These are phyloP conservation scores for Lactarius psammicola DNA, from an alignment of 768 basidiomycete genomes.

Conservation along the genomic window DNA sequence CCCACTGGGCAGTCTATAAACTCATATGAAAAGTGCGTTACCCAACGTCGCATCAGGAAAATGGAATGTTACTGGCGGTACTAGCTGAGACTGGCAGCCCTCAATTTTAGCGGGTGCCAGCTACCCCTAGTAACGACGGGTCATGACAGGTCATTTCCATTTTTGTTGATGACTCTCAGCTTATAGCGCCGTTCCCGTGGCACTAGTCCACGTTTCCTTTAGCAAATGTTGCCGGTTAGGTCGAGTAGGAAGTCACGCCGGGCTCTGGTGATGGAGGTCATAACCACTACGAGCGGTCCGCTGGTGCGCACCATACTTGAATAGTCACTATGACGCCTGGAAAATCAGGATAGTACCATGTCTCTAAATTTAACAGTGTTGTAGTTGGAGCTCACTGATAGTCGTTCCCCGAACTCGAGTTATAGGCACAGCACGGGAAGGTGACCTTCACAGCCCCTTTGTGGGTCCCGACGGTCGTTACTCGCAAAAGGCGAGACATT, in stretches of 20 bases:
- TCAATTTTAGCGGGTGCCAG: no score
- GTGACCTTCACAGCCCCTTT: constrained; percentile 40
- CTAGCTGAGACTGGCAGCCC: no score
- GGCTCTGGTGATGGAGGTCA: constrained; percentile 50
- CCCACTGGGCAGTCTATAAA: not conserved
- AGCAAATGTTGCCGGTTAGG: constrained; percentile 52
- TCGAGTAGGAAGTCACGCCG: constrained; percentile 54
- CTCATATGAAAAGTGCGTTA: not conserved
- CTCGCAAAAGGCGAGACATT: not conserved
- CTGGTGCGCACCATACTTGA: no score
- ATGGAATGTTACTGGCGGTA: no score
- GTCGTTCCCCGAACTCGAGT: constrained; percentile 65
- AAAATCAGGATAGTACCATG: not conserved
- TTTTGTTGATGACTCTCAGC: no score
- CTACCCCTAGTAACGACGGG: no score
- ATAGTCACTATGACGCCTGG: constrained; percentile 33
- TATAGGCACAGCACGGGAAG: constrained; percentile 58
- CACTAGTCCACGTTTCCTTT: constrained; percentile 56
- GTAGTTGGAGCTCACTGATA: constrained; percentile 39
- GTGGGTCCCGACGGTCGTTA: no score
- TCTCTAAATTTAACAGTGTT: not conserved
- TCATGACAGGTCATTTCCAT: no score
- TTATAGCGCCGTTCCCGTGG: constrained; percentile 55
- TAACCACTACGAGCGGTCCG: constrained; percentile 46
- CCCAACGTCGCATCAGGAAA: no score